Evolutionary conservation across 768 basidiomycete species (phyloP).

Genomic region (Boletus vermiculosoides): DNA sequence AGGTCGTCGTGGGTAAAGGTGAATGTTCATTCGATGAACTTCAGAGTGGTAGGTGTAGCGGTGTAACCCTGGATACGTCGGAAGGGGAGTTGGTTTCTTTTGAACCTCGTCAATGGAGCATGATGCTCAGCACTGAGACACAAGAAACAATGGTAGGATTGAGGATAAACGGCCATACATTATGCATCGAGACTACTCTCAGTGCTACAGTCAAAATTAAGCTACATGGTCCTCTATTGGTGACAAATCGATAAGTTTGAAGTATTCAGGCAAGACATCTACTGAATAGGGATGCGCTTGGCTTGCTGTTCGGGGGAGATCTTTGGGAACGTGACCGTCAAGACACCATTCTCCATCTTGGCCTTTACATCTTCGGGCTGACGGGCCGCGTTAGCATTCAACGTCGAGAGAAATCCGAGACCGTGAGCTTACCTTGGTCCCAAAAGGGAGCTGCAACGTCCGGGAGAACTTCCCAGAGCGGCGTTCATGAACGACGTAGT

Average conservation of each 20-base stretch:
- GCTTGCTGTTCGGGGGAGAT: constrained; percentile 38
- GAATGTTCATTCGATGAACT: too few species aligned
- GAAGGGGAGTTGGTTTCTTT: too few species aligned
- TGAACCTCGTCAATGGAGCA: not conserved
- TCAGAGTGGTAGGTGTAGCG: too few species aligned
- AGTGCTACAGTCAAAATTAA: not conserved
- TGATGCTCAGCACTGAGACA: not conserved
- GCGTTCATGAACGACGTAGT: constrained; percentile 46
- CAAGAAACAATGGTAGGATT: not conserved
- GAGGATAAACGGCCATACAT: not conserved
- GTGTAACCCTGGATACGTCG: too few species aligned
- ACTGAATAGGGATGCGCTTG: constrained; percentile 36
- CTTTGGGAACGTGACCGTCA: constrained; percentile 50
- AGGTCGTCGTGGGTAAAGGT: too few species aligned
- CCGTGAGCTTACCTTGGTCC: constrained; percentile 39
- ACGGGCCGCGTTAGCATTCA: not conserved
- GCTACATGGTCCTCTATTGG: not conserved
- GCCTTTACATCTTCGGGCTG: constrained; percentile 48
- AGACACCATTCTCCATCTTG: constrained; percentile 45
- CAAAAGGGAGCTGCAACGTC: constrained; percentile 44
- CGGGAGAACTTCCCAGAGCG: constrained; percentile 46
- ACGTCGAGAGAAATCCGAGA: not conserved
- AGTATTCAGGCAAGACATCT: not conserved
- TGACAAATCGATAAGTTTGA: not conserved
- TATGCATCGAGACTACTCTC: not conserved